Percentiles rank a stretch among this genome's conserved stretches.
phyloP scores from a whole-genome alignment of 148 eudicot genomes.

The Nepenthes gracilis region DNA sequence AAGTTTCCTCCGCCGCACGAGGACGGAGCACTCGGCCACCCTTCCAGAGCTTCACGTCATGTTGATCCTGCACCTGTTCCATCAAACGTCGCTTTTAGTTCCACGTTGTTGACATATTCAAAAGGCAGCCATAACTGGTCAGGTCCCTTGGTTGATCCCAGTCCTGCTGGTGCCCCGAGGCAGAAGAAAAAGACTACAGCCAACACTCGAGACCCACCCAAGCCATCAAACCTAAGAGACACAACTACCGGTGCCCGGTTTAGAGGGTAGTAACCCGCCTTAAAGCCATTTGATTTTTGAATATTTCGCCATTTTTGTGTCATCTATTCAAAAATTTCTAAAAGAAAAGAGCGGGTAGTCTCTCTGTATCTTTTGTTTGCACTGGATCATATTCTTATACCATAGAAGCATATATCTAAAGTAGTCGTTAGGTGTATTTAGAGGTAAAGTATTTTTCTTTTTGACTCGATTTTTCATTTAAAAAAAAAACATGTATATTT shows the following conservation, averaged over 20 bases:
- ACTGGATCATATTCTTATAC: too few relatives aligned
- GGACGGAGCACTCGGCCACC: constrained; percentile 78
- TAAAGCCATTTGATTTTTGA: too few relatives aligned
- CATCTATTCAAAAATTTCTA: too few relatives aligned
- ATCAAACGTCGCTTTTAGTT: constrained; percentile 59
- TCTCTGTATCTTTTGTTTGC: too few relatives aligned
- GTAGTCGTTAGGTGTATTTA: too few relatives aligned
- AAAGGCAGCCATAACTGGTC: constrained; percentile 78
- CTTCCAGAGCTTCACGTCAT: constrained; percentile 80
- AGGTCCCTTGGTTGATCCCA: constrained; percentile 68
- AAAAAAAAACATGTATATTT: too few relatives aligned
- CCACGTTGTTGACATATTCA: constrained; percentile 53
- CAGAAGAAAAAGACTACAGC: constrained; percentile 31
- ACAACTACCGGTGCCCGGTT: constrained; percentile 10
- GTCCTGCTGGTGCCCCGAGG: constrained; percentile 34
- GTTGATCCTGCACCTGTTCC: constrained; percentile 59
- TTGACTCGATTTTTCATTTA: too few relatives aligned
- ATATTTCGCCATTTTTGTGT: too few relatives aligned
- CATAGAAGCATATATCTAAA: too few relatives aligned
- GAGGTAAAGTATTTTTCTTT: too few relatives aligned
- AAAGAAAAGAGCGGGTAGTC: too few relatives aligned
- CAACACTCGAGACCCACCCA: constrained; percentile 17
- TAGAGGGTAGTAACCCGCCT: constrained; percentile 15
- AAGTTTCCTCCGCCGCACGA: constrained; percentile 98
- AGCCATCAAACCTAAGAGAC: constrained; percentile 23